These are phyloP conservation scores for Pyrenochaeta sp. DNA, from an alignment of 2,329 filamentous ascomycete genomes.

Conservation along the genomic window DNA sequence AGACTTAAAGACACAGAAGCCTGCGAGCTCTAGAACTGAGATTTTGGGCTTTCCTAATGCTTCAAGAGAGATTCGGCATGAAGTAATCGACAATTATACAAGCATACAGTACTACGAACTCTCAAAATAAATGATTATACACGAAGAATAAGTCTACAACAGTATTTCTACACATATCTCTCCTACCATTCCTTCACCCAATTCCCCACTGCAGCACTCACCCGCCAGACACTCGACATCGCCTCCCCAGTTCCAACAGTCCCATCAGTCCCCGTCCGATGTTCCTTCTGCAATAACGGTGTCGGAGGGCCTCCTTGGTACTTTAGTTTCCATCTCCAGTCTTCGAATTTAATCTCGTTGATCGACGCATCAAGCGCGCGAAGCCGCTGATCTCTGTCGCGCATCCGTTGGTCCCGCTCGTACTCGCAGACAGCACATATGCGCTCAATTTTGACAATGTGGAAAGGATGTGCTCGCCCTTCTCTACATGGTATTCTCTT, in stretches of 20 bases:
- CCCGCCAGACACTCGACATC: conserved; percentile 4
- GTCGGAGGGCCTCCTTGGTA: conserved; percentile 5
- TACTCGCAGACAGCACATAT: conserved; percentile 16
- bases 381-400: conserved; percentile 11
- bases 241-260: neutral
- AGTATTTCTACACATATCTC: neutral
- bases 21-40: no score
- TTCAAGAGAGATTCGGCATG: no score
- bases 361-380: conserved; percentile 1
- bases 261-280: neutral
- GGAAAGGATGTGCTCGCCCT: conserved; percentile 16
- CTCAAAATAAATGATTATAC: no score
- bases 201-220: conserved; percentile 2
- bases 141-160: no score
- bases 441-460: conserved; percentile 14
- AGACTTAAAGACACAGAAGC: no score
- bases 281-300: neutral
- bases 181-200: conserved; percentile 15
- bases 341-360: conserved; percentile 2
- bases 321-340: conserved; percentile 13
- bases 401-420: conserved; percentile 9
- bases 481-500: conserved; percentile 4
- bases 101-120: no score
- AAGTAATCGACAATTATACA: no score
- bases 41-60: no score